phyloP scores from a whole-genome alignment of 2,329 filamentous ascomycete species.

The Coniochaeta sp. region DNA sequence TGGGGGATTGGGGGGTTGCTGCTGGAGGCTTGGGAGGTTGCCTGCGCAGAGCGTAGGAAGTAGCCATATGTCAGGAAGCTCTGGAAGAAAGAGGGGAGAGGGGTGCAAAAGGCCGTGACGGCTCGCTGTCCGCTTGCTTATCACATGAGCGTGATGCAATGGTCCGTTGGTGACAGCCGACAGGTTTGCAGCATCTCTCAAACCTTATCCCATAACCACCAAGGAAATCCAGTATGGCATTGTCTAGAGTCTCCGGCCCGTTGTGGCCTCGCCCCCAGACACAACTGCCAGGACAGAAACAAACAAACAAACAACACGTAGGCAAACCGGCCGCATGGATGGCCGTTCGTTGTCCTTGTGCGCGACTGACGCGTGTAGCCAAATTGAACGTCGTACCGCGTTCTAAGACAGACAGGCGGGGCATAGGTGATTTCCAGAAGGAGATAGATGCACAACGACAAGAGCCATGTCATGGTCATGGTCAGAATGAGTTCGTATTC shows the following conservation, averaged over 20 bases:
- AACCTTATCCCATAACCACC: background rate
- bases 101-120: background rate
- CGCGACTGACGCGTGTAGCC: background rate
- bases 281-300: background rate
- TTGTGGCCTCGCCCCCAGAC: background rate
- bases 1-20: background rate
- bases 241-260: background rate
- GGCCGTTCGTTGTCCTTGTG: background rate
- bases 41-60: background rate
- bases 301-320: background rate
- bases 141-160: conserved; percentile 1
- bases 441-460: background rate
- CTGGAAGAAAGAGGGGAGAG: too few relatives aligned
- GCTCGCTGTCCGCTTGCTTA: background rate
- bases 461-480: background rate
- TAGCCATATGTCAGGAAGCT: too few relatives aligned
- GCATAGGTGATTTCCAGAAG: background rate
- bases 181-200: background rate
- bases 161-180: background rate
- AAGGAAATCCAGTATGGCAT: background rate
- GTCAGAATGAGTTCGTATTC: background rate
- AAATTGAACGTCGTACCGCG: background rate
- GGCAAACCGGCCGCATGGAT: background rate
- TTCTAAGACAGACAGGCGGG: background rate
- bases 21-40: background rate